Conservation (phyloP, 1,284 basidiomycete species). For the Heterobasidion irregulare region DNA sequence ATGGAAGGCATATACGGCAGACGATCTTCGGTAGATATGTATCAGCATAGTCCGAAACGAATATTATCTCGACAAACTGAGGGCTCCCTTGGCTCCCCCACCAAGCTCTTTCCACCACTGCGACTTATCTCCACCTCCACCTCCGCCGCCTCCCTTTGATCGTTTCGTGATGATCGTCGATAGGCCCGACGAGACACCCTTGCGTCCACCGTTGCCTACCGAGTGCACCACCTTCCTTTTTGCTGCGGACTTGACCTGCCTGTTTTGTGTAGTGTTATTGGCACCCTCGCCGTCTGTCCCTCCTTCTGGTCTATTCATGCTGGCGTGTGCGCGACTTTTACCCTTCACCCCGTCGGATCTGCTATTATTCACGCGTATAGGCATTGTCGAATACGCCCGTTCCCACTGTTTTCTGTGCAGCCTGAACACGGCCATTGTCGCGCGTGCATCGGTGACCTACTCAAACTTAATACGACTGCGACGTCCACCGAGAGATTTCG, state of each 20-base stretch:
- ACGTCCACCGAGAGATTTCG: too few species aligned
- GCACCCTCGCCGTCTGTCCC: too few species aligned
- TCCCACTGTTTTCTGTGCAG: conserved; percentile 89
- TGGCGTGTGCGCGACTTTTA: not conserved
- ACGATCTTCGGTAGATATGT: too few species aligned
- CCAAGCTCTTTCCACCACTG: conserved; percentile 1
- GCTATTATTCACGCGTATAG: conserved; percentile 4
- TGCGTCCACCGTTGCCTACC: conserved; percentile 23
- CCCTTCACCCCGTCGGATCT: not conserved
- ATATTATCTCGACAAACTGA: not conserved
- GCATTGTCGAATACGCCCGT: conserved; percentile 9
- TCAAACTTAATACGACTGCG: not conserved
- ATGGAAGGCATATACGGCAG: too few species aligned
- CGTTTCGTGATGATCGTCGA: conserved; percentile 42
- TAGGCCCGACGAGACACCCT: conserved; percentile 66
- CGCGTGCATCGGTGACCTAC: conserved; percentile 87
- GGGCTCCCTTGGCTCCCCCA: not conserved
- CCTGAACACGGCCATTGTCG: conserved; percentile 93
- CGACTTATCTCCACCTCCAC: not conserved
- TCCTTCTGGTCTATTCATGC: not conserved
- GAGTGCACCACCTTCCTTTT: conserved; percentile 3
- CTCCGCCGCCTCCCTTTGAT: not conserved
- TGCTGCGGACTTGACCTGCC: not conserved
- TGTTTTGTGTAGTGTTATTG: too few species aligned
- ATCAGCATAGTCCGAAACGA: not conserved